Base-by-base conservation (phyloP, 1,284 basidiomycete species). In the Trichosporon coremiiforme region DNA sequence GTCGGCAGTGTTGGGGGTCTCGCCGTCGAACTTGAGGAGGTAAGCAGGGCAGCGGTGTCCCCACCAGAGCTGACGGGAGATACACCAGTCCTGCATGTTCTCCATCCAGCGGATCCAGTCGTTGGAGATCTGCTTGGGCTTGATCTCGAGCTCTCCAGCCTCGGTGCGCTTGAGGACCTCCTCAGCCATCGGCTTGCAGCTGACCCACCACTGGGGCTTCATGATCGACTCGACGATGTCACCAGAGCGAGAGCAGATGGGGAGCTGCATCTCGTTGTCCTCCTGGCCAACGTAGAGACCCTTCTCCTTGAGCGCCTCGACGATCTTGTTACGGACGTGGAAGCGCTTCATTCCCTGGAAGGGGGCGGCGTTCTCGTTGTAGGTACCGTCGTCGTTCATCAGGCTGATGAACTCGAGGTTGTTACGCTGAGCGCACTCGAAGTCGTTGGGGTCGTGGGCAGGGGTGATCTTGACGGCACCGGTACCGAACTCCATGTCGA, bases 161-260 rank as follows among this genome's bases (percentile, higher is more conserved):
- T 86, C 86, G 4, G 94, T 96, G 68, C 93, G 90, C 92, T 95
- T 90, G 80, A 98, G 88, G 15, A 92, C 93, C 76, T 95, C 93
- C 72, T 95, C 91, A 0, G 96, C 95, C 67, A 99, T 87, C 1
- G 92, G 92, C 82, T 93, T 90, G 86, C 94, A 97, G 84, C 91
- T 90, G 65, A 99, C 92, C 95, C 95, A 99, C 97, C 97, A 99
- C 81, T 99, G 97, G 0, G 97, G 97, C 85, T 98, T 99, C 80
- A 99, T 87, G 45, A 98, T 86, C 6, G 93, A 92, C 84, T 99
- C 97, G 75, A 99, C 98, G 66, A 99, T 85, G 81, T 99, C 97
- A 2, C 96, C 96, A 1, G 94, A 96, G 87, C 95, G 6, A 89
- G 87, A 89, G 89, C 95, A 98, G 70, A 97, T 86, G 4, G 95